Conservation (phyloP, 1,284 basidiomycete genomes). For the Irpex sp. region DNA sequence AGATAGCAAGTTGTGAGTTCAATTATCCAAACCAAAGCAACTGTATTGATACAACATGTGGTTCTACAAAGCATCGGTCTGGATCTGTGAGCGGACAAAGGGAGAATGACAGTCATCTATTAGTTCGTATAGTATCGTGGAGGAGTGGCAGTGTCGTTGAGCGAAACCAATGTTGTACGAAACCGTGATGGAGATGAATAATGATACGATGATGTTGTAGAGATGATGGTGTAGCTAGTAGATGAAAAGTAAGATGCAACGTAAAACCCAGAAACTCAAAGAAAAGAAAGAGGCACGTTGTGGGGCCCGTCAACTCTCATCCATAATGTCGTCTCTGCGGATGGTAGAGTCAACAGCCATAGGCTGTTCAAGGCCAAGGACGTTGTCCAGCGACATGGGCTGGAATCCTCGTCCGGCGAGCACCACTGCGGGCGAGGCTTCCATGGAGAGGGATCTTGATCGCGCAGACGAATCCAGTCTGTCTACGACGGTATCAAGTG, state of each 20-base stretch:
- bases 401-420: background rate
- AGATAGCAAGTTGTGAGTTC: no score
- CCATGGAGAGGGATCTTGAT: background rate
- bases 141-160: no score
- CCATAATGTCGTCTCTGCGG: background rate
- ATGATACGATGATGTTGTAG: no score
- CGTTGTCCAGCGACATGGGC: background rate
- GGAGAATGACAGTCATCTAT: no score
- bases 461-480: background rate
- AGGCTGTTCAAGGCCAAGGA: background rate
- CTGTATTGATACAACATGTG: no score
- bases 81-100: no score
- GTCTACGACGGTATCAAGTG: background rate
- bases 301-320: background rate
- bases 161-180: no score
- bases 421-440: background rate
- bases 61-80: no score
- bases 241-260: background rate
- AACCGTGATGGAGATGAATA: no score
- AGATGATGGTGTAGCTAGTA: background rate
- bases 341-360: background rate
- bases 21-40: no score
- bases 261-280: background rate
- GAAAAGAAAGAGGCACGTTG: background rate
- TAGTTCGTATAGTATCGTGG: no score